phyloP scores from a whole-genome alignment of 768 basidiomycete species.

The Lenzites betulinus region DNA sequence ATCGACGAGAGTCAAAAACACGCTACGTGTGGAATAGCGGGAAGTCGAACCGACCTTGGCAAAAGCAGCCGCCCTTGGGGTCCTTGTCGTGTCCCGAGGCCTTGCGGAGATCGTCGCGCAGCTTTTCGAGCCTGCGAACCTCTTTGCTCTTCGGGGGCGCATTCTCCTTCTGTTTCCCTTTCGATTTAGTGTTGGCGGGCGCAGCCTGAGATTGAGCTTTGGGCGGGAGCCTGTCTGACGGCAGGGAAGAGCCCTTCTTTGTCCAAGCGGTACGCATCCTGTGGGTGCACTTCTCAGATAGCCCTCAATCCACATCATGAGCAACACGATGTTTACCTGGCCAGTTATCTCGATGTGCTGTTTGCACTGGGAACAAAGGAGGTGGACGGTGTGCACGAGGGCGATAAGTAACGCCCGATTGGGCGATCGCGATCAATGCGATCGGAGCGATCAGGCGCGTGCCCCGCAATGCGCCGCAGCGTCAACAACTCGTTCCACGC shows the following conservation, averaged over 20 bases:
- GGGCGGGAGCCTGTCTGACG: constrained; percentile 55
- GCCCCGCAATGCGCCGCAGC: not conserved
- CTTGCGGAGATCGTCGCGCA: constrained; percentile 43
- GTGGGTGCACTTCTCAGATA: too few relatives aligned
- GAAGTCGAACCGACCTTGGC: constrained; percentile 48
- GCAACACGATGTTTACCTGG: not conserved
- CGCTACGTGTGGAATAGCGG: not conserved
- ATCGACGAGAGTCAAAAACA: not conserved
- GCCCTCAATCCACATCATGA: too few relatives aligned
- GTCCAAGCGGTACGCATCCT: constrained; percentile 44
- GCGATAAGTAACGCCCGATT: not conserved
- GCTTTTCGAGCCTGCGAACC: constrained; percentile 48
- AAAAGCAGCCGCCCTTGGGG: constrained; percentile 69
- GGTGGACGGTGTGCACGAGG: not conserved
- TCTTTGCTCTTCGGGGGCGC: constrained; percentile 48
- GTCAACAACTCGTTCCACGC: not conserved
- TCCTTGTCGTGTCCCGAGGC: constrained; percentile 45
- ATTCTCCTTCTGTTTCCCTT: constrained; percentile 34
- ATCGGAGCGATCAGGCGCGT: constrained; percentile 3
- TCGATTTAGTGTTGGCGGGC: constrained; percentile 34
- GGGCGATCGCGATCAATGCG: not conserved
- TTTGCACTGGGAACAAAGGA: not conserved
- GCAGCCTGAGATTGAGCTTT: constrained; percentile 28
- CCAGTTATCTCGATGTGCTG: too few relatives aligned
- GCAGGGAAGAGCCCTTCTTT: constrained; percentile 46